Percentiles rank a stretch among this genome's conserved stretches.
These are phyloP conservation scores for Typha latifolia DNA, from an alignment of 176 grass and related monocot species.

Conservation along the genomic window DNA sequence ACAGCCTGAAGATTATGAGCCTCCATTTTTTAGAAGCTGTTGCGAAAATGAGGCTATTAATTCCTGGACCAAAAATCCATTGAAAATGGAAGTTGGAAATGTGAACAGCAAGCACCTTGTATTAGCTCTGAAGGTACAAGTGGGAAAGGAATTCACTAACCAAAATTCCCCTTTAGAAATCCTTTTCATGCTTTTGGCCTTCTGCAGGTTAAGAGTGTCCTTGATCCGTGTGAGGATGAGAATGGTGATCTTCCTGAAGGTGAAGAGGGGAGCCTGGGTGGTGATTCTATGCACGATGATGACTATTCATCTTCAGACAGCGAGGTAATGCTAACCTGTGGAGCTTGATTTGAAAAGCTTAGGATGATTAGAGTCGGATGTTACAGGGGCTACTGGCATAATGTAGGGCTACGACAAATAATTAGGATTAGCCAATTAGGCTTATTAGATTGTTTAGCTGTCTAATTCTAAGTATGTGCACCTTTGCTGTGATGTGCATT, in stretches of 20 bases:
- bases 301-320: constrained; percentile 59
- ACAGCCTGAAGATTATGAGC: constrained; percentile 95
- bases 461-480: neutral
- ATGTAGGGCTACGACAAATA: neutral
- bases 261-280: constrained; percentile 66
- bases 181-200: constrained; percentile 6
- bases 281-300: constrained; percentile 46
- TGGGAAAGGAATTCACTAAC: neutral
- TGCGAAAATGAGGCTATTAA: constrained; percentile 64
- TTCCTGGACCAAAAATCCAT: constrained; percentile 83
- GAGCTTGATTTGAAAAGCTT: too few species aligned
- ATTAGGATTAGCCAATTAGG: neutral
- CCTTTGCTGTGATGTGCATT: neutral
- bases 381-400: neutral
- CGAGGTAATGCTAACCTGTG: constrained; percentile 38
- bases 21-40: constrained; percentile 91
- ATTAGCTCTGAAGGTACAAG: constrained; percentile 74
- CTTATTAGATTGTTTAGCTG: neutral
- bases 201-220: constrained; percentile 89
- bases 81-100: constrained; percentile 96
- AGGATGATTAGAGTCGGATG: too few species aligned
- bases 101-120: constrained; percentile 97
- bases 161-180: neutral
- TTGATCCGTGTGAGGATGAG: constrained; percentile 90
- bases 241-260: constrained; percentile 38